Base-by-base conservation (phyloP, 176 grass and related monocot species). In the Sorghum bicolor region DNA sequence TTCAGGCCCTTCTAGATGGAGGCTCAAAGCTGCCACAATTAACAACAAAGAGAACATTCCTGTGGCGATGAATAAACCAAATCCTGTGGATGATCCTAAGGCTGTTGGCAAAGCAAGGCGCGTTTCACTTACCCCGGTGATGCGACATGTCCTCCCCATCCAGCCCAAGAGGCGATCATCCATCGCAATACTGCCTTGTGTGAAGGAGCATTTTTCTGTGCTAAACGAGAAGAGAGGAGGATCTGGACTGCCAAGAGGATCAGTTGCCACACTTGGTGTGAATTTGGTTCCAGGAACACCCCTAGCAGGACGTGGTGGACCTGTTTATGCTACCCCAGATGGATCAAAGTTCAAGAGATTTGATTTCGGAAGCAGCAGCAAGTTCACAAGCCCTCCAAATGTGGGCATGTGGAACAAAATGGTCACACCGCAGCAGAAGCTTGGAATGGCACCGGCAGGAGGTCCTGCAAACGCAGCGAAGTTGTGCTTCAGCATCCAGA, bases 151-250 rank as follows among this genome's bases (percentile, higher is more conserved):
- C n/a, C 87, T 91, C 25, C 87, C 87, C 61, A 12, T 85, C 64
- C 93, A 96, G 81, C 73, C 87, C 26, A 99, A 92, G 86, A 94
- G 89, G 70, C 80, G 96, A 36, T 82, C 91, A 47, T 96, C 93
- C 4, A 62, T 99, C 52, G 96, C 96, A 2, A 40, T 85, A 32
- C 66, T 90, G 28, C 91, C 78, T 40, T 74, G 84, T 30, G 8
- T 68, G 48, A 72, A 82, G 8, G 86, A 94, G 55, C 85, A 67
- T 16, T 61, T 84, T 11, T 74, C 72, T 32, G 34, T 84, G 64
- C 50, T 78, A 47, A 75, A 86, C 26, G 91, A 86, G 40, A 77
- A 75, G 67, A 90, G 77, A 80, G 47, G 70, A 64, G 72, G 52
- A n/a, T 88, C 86, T 55, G 87, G 84, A 33, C 32, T 88, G 22